These are phyloP conservation scores for Phaffia australis DNA, from an alignment of 768 basidiomycete genomes.

Conservation along the genomic window DNA sequence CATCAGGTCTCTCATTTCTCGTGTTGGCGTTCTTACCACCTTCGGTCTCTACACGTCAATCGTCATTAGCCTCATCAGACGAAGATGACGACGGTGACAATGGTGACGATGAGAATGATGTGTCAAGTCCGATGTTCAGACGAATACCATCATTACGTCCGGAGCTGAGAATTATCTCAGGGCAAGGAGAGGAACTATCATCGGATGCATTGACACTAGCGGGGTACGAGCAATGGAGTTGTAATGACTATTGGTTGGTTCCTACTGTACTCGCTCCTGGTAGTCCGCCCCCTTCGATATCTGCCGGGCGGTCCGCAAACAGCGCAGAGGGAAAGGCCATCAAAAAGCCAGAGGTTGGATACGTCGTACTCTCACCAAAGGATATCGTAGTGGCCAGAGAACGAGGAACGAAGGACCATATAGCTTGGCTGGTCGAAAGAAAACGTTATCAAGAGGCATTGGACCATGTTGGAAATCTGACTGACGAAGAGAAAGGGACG, in stretches of 20 bases:
- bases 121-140: constrained; percentile 46
- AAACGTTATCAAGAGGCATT: constrained; percentile 82
- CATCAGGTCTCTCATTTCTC: constrained; percentile 45
- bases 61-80: constrained; percentile 39
- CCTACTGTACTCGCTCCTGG: constrained; percentile 41
- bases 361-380: constrained; percentile 73
- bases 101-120: constrained; percentile 60
- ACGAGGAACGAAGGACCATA: constrained; percentile 77
- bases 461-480: constrained; percentile 60
- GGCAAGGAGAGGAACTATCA: constrained; percentile 74
- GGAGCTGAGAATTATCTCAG: constrained; percentile 82
- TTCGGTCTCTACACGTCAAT: no score
- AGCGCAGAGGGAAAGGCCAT: not conserved
- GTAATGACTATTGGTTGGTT: constrained; percentile 77
- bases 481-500: constrained; percentile 34
- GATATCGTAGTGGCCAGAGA: constrained; percentile 79
- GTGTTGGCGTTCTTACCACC: constrained; percentile 78
- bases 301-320: no score
- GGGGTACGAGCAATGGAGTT: constrained; percentile 63
- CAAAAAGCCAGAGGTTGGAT: constrained; percentile 43
- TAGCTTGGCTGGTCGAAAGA: constrained; percentile 81
- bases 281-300: not conserved
- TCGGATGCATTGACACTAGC: constrained; percentile 70
- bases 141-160: constrained; percentile 63
- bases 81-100: constrained; percentile 38